These are phyloP conservation scores for Pestalotiopsis sp. DNA, from an alignment of 2,329 filamentous ascomycete genomes.

Conservation along the genomic window DNA sequence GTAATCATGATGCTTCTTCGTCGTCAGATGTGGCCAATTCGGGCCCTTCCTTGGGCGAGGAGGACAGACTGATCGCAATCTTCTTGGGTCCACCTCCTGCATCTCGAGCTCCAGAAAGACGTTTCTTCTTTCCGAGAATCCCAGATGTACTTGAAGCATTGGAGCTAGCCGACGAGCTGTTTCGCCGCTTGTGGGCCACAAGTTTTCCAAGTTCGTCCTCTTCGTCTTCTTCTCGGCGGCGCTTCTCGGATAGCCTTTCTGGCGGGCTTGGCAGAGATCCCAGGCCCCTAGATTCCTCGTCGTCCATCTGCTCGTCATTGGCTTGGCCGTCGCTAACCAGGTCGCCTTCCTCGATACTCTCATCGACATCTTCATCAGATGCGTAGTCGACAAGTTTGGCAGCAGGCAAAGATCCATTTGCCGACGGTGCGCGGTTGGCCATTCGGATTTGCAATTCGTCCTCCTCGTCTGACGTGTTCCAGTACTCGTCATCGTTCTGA, in stretches of 20 bases:
- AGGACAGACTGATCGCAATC: slow-evolving; percentile 60
- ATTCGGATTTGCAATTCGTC: slow-evolving; percentile 58
- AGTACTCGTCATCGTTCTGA: slow-evolving; percentile 87
- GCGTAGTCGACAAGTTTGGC: slow-evolving; percentile 86
- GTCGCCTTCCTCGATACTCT: slow-evolving; percentile 31
- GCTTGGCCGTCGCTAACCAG: background rate
- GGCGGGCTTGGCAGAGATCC: slow-evolving; percentile 57
- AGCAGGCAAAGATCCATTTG: slow-evolving; percentile 66
- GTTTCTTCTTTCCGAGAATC: slow-evolving; percentile 47
- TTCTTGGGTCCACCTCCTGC: slow-evolving; percentile 48
- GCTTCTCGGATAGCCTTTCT: slow-evolving; percentile 84
- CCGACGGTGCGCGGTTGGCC: slow-evolving; percentile 35
- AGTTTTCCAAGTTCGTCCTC: slow-evolving; percentile 90
- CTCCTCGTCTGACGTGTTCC: slow-evolving; percentile 85
- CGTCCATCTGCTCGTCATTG: slow-evolving; percentile 20
- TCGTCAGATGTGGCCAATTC: slow-evolving; percentile 17
- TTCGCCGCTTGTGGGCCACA: slow-evolving; percentile 64
- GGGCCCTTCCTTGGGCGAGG: slow-evolving; percentile 38
- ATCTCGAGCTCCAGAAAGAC: slow-evolving; percentile 41
- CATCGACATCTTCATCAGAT: slow-evolving; percentile 82
- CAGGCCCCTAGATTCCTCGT: slow-evolving; percentile 34
- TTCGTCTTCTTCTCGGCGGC: slow-evolving; percentile 88
- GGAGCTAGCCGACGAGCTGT: slow-evolving; percentile 53
- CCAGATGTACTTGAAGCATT: slow-evolving; percentile 38
- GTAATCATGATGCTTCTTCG: slow-evolving; percentile 17